Percentiles rank a stretch among this genome's conserved stretches.
These are phyloP conservation scores for Lipomyces mesembrius DNA, from an alignment of 805 yeast genomes.

Conservation along the genomic window DNA sequence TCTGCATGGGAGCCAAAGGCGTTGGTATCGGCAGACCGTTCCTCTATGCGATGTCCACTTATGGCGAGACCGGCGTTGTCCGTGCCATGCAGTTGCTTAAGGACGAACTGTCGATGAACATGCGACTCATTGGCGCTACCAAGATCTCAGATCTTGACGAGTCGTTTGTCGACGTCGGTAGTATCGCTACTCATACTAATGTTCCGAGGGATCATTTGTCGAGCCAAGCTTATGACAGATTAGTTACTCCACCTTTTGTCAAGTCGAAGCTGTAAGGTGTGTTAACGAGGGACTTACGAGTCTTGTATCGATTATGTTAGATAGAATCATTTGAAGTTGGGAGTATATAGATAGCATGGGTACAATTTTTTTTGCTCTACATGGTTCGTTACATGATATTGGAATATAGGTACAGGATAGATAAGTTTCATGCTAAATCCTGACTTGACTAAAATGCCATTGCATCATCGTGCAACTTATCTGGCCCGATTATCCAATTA, in stretches of 20 bases:
- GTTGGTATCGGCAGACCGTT: conserved; percentile 79
- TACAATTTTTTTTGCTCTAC: neutral
- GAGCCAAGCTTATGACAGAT: conserved; percentile 59
- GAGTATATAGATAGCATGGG: neutral
- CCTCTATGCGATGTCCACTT: conserved; percentile 75
- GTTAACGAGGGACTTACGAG: neutral
- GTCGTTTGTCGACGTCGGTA: conserved; percentile 61
- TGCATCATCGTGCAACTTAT: too few species aligned
- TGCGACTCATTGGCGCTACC: conserved; percentile 78
- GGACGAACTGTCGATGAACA: conserved; percentile 73
- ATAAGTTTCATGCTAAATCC: neutral
- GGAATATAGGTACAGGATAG: neutral
- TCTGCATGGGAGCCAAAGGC: conserved; percentile 76
- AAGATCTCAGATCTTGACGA: conserved; percentile 63
- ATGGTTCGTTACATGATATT: neutral
- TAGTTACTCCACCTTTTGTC: conserved; percentile 57
- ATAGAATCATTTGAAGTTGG: neutral
- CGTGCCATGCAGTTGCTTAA: conserved; percentile 68
- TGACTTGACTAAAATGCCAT: too few species aligned
- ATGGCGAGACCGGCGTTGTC: conserved; percentile 74
- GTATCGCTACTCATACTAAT: conserved; percentile 48
- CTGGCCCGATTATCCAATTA: too few species aligned
- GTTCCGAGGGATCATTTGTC: conserved; percentile 64
- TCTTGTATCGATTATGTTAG: neutral
- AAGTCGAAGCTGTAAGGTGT: conserved; percentile 44